Evolutionary conservation across 1,139 yeast genomes (phyloP).

Genomic region (Candida sp.): DNA sequence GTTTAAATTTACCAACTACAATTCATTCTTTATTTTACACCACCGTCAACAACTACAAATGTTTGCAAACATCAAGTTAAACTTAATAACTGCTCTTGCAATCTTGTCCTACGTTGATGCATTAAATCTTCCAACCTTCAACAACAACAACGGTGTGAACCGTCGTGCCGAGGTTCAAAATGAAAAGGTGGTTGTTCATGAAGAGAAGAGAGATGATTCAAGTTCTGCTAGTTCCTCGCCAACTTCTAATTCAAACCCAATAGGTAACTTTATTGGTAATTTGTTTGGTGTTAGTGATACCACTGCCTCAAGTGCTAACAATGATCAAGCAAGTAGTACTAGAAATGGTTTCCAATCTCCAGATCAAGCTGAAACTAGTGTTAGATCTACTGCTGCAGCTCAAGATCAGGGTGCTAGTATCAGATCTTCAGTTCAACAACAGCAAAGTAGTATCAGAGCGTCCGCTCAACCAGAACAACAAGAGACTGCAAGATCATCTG

Average conservation of each 20-base stretch:
- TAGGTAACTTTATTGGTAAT: neutral
- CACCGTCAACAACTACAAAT: neutral
- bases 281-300: neutral
- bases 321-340: neutral
- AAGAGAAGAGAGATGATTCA: neutral
- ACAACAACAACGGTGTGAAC: neutral
- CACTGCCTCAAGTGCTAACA: neutral
- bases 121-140: conserved; percentile 3
- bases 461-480: neutral
- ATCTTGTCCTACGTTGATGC: conserved; percentile 11
- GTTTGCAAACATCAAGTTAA: conserved; percentile 13
- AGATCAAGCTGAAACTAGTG: neutral
- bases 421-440: neutral
- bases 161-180: neutral
- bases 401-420: neutral
- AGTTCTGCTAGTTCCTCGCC: neutral
- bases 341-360: neutral
- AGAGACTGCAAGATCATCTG: too few relatives aligned
- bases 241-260: neutral
- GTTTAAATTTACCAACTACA: conserved; percentile 11
- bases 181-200: neutral
- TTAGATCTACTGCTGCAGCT: neutral
- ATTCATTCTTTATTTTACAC: conserved; percentile 10
- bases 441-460: neutral
- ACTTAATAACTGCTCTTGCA: conserved; percentile 12